A percentile compares a stretch with the other conserved stretches of the same genome.
phyloP scores from a whole-genome alignment of 768 basidiomycete genomes.

The Wakefieldia striispora region DNA sequence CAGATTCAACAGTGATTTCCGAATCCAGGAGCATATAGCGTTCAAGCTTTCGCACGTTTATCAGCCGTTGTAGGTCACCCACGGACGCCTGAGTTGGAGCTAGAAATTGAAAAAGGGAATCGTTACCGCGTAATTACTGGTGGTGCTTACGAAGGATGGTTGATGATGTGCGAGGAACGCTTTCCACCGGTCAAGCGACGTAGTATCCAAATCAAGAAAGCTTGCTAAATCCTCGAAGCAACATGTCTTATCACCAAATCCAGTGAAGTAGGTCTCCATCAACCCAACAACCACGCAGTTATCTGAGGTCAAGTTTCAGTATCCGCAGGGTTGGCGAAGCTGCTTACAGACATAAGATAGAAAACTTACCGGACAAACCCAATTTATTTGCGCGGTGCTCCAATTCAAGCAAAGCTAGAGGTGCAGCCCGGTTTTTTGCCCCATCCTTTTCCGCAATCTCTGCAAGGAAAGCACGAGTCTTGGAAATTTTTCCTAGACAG shows the following conservation, averaged over 20 bases:
- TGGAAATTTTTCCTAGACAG: conserved; percentile 38
- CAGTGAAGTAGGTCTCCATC: conserved; percentile 66
- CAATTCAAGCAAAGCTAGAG: conserved; percentile 73
- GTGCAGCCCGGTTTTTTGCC: conserved; percentile 67
- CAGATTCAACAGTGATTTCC: conserved; percentile 55
- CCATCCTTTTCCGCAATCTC: conserved; percentile 65
- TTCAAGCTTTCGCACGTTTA: conserved; percentile 74
- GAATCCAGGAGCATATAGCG: conserved; percentile 54
- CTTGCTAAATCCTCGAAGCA: conserved; percentile 84
- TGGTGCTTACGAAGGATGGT: conserved; percentile 45
- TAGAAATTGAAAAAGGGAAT: conserved; percentile 17
- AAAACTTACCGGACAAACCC: conserved; percentile 42
- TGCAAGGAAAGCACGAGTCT: conserved; percentile 51
- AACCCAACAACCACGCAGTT: conserved; percentile 41
- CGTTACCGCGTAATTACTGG: conserved; percentile 6
- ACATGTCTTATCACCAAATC: conserved; percentile 77
- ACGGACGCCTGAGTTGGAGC: conserved; percentile 41
- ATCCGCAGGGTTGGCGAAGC: neutral
- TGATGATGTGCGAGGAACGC: conserved; percentile 50
- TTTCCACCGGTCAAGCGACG: conserved; percentile 50
- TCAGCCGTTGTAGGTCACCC: conserved; percentile 58
- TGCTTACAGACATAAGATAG: neutral
- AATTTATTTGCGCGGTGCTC: conserved; percentile 56
- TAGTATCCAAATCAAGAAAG: conserved; percentile 52
- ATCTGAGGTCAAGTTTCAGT: conserved; percentile 37